phyloP scores from a whole-genome alignment of 2,329 filamentous ascomycete genomes.

The Fusarium sp. region DNA sequence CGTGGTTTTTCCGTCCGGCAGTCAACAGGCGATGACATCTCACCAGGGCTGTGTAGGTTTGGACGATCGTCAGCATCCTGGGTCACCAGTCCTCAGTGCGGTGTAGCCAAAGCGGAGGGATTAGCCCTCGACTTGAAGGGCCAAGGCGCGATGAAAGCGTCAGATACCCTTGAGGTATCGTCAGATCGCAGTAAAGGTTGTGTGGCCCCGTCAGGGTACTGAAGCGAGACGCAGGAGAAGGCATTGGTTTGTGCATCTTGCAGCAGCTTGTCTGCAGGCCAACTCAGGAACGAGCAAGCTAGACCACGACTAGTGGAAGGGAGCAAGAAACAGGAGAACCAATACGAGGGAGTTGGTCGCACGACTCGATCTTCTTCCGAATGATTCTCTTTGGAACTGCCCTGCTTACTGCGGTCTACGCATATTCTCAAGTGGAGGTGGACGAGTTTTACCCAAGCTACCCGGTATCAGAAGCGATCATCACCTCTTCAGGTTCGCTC shows the following conservation, averaged over 20 bases:
- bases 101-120: background rate
- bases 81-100: background rate
- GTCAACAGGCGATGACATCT: slow-evolving; percentile 2
- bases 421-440: background rate
- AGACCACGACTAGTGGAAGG: slow-evolving; percentile 28
- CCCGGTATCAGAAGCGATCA: slow-evolving; percentile 21
- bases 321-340: slow-evolving; percentile 16
- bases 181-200: slow-evolving; percentile 24
- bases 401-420: slow-evolving; percentile 20
- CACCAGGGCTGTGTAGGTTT: background rate
- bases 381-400: slow-evolving; percentile 13
- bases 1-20: slow-evolving; percentile 8
- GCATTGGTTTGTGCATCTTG: slow-evolving; percentile 34
- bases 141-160: background rate
- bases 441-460: slow-evolving; percentile 10
- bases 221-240: slow-evolving; percentile 47
- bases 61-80: background rate
- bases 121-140: slow-evolving; percentile 1
- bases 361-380: slow-evolving; percentile 6
- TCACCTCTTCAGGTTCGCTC: background rate
- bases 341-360: slow-evolving; percentile 28
- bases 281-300: slow-evolving; percentile 39
- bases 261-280: slow-evolving; percentile 37
- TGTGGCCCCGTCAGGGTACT: slow-evolving; percentile 29
- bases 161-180: background rate